phyloP scores from a whole-genome alignment of 805 yeast genomes.

The Naumovozyma dairenensis region DNA sequence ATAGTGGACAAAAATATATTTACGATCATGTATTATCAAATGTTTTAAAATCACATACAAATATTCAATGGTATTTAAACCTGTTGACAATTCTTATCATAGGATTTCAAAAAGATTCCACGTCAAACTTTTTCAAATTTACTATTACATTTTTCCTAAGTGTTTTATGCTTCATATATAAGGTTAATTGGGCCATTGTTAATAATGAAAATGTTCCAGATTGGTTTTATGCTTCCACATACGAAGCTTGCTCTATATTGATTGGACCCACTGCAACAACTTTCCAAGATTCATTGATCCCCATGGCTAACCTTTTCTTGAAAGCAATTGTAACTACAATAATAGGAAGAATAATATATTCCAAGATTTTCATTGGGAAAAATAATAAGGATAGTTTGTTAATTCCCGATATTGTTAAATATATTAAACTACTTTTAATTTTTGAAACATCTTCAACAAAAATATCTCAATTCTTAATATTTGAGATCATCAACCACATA shows the following conservation, averaged over 20 bases:
- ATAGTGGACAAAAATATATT: conserved; percentile 76
- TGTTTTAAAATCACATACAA: conserved; percentile 29
- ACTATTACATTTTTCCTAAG: conserved; percentile 38
- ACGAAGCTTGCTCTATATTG: conserved; percentile 6
- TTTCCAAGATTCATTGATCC: conserved; percentile 27
- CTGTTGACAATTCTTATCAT: conserved; percentile 30
- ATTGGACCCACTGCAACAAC: conserved; percentile 17
- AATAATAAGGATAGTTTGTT: conserved; percentile 3
- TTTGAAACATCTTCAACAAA: conserved; percentile 42
- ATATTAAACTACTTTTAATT: conserved; percentile 34
- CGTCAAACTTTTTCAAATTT: conserved; percentile 31
- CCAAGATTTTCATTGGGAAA: conserved; percentile 5
- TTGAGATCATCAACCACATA: conserved; percentile 19
- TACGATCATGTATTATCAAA: conserved; percentile 41
- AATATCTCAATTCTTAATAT: conserved; percentile 40
- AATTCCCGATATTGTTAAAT: conserved; percentile 10
- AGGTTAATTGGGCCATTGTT: conserved; percentile 40
- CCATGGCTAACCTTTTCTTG: conserved; percentile 30
- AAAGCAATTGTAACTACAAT: conserved; percentile 27
- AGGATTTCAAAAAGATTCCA: conserved; percentile 15
- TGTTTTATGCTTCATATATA: conserved; percentile 42
- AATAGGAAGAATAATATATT: conserved; percentile 23
- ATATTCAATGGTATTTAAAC: conserved; percentile 41
- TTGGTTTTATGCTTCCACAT: conserved; percentile 20
- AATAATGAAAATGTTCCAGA: conserved; percentile 48